Percentiles rank a stretch among this genome's conserved stretches.
phyloP scores from a whole-genome alignment of 495 filamentous ascomycete genomes.

The Stereocaulon alpinum region DNA sequence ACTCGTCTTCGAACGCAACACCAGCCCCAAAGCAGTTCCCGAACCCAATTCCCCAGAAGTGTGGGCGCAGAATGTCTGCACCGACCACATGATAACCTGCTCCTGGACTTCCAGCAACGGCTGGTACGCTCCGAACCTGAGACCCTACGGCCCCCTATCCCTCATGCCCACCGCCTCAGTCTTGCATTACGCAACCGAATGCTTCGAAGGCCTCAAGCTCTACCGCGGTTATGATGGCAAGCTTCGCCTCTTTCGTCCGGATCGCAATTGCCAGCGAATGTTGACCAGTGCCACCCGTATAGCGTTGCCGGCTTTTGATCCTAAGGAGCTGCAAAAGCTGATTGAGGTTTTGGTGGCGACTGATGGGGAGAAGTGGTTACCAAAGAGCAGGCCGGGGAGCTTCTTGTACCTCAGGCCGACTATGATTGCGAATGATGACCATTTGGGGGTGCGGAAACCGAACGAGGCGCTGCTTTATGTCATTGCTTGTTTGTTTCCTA shows the following conservation, averaged over 20 bases:
- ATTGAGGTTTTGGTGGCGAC: conserved; percentile 43
- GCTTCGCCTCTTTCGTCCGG: conserved; percentile 76
- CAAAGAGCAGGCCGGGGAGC: conserved; percentile 48
- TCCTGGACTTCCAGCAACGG: conserved; percentile 56
- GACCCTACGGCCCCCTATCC: conserved; percentile 67
- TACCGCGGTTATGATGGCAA: conserved; percentile 76
- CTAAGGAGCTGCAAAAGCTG: conserved; percentile 62
- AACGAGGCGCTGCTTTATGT: conserved; percentile 78
- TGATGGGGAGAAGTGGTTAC: conserved; percentile 72
- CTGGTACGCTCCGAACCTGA: conserved; percentile 69
- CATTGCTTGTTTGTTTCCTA: conserved; percentile 64
- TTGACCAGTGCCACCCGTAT: conserved; percentile 59
- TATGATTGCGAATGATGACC: conserved; percentile 68
- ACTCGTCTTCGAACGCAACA: conserved; percentile 57
- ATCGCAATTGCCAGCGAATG: conserved; percentile 68
- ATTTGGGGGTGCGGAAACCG: conserved; percentile 73
- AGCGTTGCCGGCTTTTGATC: conserved; percentile 65
- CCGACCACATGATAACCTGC: conserved; percentile 58
- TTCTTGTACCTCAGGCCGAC: conserved; percentile 80
- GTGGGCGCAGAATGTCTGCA: conserved; percentile 28
- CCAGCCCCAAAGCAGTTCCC: conserved; percentile 58
- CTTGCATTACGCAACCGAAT: conserved; percentile 85
- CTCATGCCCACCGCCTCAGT: conserved; percentile 78
- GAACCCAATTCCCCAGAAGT: conserved; percentile 43
- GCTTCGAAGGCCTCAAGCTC: conserved; percentile 83